Conservation (phyloP, 768 basidiomycete species). For the Boletus vinaceobasis region DNA sequence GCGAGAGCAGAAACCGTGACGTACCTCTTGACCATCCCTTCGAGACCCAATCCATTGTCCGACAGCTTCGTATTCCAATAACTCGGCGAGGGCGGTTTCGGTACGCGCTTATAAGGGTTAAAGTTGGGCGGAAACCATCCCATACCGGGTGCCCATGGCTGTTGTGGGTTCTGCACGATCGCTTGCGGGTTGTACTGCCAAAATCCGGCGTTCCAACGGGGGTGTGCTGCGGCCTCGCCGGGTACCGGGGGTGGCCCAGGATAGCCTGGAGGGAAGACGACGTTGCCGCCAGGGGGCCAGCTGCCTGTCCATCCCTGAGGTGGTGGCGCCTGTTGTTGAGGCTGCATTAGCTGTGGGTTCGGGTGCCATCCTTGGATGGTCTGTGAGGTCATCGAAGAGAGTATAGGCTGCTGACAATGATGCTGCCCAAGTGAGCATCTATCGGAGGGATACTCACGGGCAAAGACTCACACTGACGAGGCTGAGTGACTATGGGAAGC, state of each 20-base stretch:
- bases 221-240: conserved; percentile 41
- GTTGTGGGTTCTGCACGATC: conserved; percentile 26
- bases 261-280: conserved; percentile 32
- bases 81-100: conserved; percentile 59
- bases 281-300: conserved; percentile 34
- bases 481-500: neutral
- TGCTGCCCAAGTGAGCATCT: conserved; percentile 7
- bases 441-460: neutral
- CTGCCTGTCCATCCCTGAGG: conserved; percentile 36
- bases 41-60: conserved; percentile 63
- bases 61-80: conserved; percentile 58
- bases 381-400: conserved; percentile 23
- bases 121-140: conserved; percentile 33
- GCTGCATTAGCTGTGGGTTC: conserved; percentile 34
- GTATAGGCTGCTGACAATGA: neutral
- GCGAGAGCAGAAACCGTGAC: conserved; percentile 23
- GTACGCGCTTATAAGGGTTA: conserved; percentile 64
- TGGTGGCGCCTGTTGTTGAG: conserved; percentile 14
- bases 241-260: conserved; percentile 57
- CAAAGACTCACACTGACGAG: conserved; percentile 1
- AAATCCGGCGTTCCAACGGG: conserved; percentile 47
- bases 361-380: conserved; percentile 30
- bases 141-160: conserved; percentile 32
- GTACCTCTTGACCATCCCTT: conserved; percentile 60
- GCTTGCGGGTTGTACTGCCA: conserved; percentile 50